Evolutionary conservation across 2,329 filamentous ascomycete genomes (phyloP).

Genomic region (Neodidymelliopsis sp.): DNA sequence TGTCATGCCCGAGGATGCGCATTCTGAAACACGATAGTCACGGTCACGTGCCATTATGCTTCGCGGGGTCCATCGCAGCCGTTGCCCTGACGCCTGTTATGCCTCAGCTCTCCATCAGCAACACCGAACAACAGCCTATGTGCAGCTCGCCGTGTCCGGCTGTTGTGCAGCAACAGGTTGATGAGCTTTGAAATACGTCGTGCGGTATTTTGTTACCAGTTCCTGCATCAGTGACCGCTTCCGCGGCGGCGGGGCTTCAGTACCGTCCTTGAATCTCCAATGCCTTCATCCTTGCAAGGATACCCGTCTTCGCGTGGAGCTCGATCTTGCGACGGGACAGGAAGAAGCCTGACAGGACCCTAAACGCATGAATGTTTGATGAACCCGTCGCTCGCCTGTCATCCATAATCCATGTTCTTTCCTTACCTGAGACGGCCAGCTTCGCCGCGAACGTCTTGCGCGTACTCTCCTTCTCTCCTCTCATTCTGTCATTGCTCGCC

Average conservation of each 20-base stretch:
- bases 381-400: conserved; percentile 32
- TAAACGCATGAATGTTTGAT: conserved; percentile 51
- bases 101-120: conserved; percentile 11
- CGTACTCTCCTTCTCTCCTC: conserved; percentile 28
- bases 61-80: conserved; percentile 1
- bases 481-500: conserved; percentile 25
- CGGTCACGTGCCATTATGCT: conserved; percentile 8
- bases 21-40: conserved; percentile 13
- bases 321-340: conserved; percentile 37
- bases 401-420: conserved; percentile 40
- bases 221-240: neutral
- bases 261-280: conserved; percentile 37
- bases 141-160: neutral
- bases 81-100: conserved; percentile 9
- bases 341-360: conserved; percentile 33
- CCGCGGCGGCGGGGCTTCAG: conserved; percentile 9
- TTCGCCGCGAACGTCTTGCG: conserved; percentile 33
- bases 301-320: conserved; percentile 21
- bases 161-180: neutral
- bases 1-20: conserved; percentile 5
- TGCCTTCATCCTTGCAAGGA: conserved; percentile 30
- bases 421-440: conserved; percentile 44
- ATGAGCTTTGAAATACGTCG: neutral
- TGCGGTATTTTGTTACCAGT: neutral
- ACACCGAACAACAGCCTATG: neutral